Evolutionary conservation across 1,284 basidiomycete species (phyloP).

Genomic region (Hortiboletus rubellus): DNA sequence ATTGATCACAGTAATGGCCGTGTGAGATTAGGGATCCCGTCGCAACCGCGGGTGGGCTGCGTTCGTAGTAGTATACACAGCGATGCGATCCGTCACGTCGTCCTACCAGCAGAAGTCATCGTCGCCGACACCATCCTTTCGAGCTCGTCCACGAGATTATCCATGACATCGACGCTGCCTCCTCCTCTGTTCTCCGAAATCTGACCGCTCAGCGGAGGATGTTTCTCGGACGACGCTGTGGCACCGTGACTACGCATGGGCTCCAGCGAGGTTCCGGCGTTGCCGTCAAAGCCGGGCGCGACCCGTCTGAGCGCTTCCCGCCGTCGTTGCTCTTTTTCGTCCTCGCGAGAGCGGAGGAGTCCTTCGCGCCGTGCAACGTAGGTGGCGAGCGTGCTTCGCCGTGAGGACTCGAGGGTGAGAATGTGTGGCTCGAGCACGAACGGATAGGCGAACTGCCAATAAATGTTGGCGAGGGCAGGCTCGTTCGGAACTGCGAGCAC

Average conservation of each 20-base stretch:
- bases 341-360: conserved; percentile 67
- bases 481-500: conserved; percentile 28
- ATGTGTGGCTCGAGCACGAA: conserved; percentile 89
- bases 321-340: conserved; percentile 75
- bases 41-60: background rate
- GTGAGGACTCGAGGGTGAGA: conserved; percentile 68
- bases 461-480: background rate
- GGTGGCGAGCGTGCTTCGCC: conserved; percentile 63
- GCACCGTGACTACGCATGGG: conserved; percentile 41
- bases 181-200: background rate
- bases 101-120: background rate
- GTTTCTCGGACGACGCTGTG: conserved; percentile 8
- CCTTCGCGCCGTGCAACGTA: conserved; percentile 67
- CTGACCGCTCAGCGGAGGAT: background rate
- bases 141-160: conserved; percentile 75
- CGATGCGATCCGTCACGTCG: background rate
- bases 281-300: conserved; percentile 74
- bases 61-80: background rate
- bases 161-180: conserved; percentile 64
- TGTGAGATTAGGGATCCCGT: background rate
- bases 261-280: conserved; percentile 50
- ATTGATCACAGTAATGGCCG: too few species aligned
- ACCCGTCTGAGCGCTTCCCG: conserved; percentile 73
- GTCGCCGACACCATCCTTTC: conserved; percentile 39
- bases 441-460: conserved; percentile 84